A percentile compares a stretch with the other conserved stretches of the same genome.
These are phyloP conservation scores for Candida dubliniensis DNA, from an alignment of 1,139 yeast species.

Conservation along the genomic window DNA sequence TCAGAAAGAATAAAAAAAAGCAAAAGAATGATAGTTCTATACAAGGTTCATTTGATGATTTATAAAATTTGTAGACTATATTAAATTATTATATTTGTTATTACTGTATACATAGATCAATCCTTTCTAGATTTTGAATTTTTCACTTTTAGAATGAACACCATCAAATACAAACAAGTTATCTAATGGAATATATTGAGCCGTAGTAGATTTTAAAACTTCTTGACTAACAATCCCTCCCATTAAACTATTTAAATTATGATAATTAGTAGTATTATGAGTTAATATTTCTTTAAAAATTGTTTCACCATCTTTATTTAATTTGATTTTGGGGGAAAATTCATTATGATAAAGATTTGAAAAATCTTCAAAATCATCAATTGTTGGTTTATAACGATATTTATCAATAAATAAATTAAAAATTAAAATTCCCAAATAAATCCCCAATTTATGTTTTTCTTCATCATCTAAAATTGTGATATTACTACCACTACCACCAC, in stretches of 20 bases:
- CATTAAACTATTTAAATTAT: conserved; percentile 44
- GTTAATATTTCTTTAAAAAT: conserved; percentile 30
- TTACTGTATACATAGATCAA: conserved; percentile 4
- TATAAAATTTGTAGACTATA: conserved; percentile 31
- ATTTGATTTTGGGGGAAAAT: conserved; percentile 9
- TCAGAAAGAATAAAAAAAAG: conserved; percentile 58
- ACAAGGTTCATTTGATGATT: conserved; percentile 72
- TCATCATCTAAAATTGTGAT: conserved; percentile 19
- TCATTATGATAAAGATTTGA: conserved; percentile 16
- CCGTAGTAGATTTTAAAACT: conserved; percentile 60
- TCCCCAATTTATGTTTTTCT: conserved; percentile 21
- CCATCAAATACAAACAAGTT: conserved; percentile 72
- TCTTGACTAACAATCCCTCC: conserved; percentile 86
- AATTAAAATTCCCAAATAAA: conserved; percentile 39
- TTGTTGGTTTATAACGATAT: conserved; percentile 19
- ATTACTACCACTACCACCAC: background rate
- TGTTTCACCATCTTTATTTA: conserved; percentile 18
- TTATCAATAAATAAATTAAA: conserved; percentile 24
- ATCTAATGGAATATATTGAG: conserved; percentile 72
- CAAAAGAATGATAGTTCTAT: conserved; percentile 22
- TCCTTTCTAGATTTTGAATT: conserved; percentile 40
- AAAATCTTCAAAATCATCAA: conserved; percentile 24
- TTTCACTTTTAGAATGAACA: conserved; percentile 48
- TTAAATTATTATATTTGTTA: background rate
- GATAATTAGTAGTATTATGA: conserved; percentile 34